Percentiles rank a stretch among this genome's conserved stretches.
Conservation (phyloP, 495 filamentous ascomycete genomes). For the Usnea hakonensis region DNA sequence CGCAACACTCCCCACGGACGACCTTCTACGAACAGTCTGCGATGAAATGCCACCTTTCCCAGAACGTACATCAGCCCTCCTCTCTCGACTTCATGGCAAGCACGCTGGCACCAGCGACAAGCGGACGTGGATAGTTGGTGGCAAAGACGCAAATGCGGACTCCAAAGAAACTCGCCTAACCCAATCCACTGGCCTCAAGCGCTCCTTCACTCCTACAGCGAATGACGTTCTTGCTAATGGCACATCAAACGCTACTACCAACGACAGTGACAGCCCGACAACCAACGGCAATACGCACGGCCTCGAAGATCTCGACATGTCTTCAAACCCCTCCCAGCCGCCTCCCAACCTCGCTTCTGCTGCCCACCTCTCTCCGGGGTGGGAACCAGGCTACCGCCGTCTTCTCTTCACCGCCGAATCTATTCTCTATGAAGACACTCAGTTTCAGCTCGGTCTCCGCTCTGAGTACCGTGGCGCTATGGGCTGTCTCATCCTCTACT, state of each 20-base stretch:
- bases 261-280: conserved; percentile 27
- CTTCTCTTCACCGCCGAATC: conserved; percentile 75
- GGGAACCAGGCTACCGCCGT: conserved; percentile 85
- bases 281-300: conserved; percentile 40
- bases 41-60: conserved; percentile 99
- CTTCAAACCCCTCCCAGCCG: conserved; percentile 45
- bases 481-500: conserved; percentile 92
- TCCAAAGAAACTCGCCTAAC: conserved; percentile 71
- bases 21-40: conserved; percentile 88
- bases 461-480: conserved; percentile 90
- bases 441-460: conserved; percentile 86
- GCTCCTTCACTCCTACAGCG: conserved; percentile 60
- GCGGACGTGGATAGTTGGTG: conserved; percentile 91
- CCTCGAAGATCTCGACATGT: conserved; percentile 76
- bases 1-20: conserved; percentile 78
- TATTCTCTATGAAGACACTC: conserved; percentile 86
- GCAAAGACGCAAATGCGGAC: conserved; percentile 84
- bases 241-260: conserved; percentile 31
- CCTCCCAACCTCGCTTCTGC: conserved; percentile 86
- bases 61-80: conserved; percentile 80
- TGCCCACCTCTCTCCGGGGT: conserved; percentile 86
- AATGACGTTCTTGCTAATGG: conserved; percentile 47
- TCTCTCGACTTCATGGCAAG: conserved; percentile 90
- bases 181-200: conserved; percentile 74
- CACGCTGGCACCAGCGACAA: conserved; percentile 86